A percentile compares a stretch with the other conserved stretches of the same genome.
phyloP scores from a whole-genome alignment of 1,284 basidiomycete genomes.

The Trichosporon asahii region DNA sequence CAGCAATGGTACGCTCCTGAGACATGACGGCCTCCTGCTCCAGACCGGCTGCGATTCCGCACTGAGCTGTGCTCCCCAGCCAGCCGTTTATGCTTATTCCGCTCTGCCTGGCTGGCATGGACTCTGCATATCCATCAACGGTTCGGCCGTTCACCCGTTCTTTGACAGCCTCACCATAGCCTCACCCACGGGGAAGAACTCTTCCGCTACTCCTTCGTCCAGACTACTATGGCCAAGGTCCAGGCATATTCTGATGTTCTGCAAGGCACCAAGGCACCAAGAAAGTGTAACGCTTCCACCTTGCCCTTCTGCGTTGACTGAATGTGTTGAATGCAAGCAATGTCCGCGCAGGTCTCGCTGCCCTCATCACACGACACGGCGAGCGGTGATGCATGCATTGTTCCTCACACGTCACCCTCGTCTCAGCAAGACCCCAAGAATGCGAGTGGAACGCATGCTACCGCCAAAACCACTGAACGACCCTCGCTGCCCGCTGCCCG shows the following conservation, averaged over 20 bases:
- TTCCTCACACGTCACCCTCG: background rate
- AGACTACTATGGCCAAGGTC: too few relatives aligned
- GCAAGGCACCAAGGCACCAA: background rate
- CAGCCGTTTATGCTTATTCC: background rate
- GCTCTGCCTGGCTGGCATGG: background rate
- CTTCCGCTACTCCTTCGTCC: too few relatives aligned
- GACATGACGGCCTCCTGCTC: background rate
- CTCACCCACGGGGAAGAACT: too few relatives aligned
- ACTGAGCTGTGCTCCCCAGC: background rate
- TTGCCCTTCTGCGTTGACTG: background rate
- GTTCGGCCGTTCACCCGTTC: too few relatives aligned
- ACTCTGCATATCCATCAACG: too few relatives aligned
- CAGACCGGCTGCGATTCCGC: background rate
- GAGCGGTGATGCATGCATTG: background rate
- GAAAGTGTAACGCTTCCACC: background rate
- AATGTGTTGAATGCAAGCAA: background rate
- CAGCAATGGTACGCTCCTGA: background rate
- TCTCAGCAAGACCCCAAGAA: background rate
- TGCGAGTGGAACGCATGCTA: background rate
- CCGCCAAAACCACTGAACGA: too few relatives aligned
- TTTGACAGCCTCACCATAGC: too few relatives aligned
- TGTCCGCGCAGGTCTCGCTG: background rate
- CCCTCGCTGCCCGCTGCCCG: background rate
- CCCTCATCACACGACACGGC: background rate
- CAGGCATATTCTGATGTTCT: background rate